Base-by-base conservation (phyloP, 208 protist species). In the Leptomonas pyrrhocoris region DNA sequence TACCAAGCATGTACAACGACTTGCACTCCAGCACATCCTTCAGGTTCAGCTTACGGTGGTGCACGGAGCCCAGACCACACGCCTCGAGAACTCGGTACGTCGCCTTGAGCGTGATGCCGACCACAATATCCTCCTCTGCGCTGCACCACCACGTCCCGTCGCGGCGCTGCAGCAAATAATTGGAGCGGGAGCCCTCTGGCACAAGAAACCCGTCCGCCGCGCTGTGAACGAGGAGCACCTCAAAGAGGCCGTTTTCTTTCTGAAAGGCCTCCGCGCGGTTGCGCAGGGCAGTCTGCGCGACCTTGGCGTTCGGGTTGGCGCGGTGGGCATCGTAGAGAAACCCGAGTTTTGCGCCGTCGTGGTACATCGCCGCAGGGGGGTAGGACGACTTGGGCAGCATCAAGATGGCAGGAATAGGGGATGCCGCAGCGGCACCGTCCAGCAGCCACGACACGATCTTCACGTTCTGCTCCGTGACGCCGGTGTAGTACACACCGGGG, bases 181-280 rank as follows among this genome's bases (percentile, higher is more conserved):
- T 96, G 11, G 90, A 94, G 43, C 88, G 87, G 25, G 90, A 93
- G 1, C 90, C 88, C 68, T 96, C 90, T 18, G 90, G 85, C 2
- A 96, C 80, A 16, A 92, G 75, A 66, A 74, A 96, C 19, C 77
- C 48, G 49, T 83, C 71, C 16, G 50, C 68, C 19, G 56, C 60
- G 55, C 74, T 77, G 64, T 83, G 75, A 45, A 94, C 86, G 1
- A 96, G 78, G 7, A 96, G 66, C 27, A 83, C 80, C 62, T 96
- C 90, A 36, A 81, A 96, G 27, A 78, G 72, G 27, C 55, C 55
- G 27, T 73, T 68, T 2, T 36, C 43, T 0, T 68, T 55, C 59
- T 86, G 73, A 31, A 84, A 66, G 9, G 53, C 66, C 53, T 68
- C 79, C 2, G 86, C 90, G 23, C 90, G 85, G 18, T 59, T 31